phyloP scores from a whole-genome alignment of 2,329 filamentous ascomycete species.

The Phaeosphaeria sp. region DNA sequence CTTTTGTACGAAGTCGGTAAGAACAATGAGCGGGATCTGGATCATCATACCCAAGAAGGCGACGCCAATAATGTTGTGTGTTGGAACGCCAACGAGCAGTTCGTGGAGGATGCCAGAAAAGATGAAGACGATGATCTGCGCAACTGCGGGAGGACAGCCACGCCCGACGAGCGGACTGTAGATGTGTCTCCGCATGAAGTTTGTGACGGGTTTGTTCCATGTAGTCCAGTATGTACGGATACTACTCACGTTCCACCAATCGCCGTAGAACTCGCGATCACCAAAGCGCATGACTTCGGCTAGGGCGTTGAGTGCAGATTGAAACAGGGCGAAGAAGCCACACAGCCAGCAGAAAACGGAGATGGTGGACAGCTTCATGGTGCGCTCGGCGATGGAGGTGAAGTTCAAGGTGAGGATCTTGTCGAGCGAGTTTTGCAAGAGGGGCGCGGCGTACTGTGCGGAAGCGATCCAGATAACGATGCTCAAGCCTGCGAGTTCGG shows the following conservation, averaged over 20 bases:
- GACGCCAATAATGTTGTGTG: conserved; percentile 90
- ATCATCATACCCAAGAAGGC: conserved; percentile 94
- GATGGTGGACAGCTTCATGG: conserved; percentile 95
- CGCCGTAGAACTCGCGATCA: conserved; percentile 92
- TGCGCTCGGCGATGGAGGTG: conserved; percentile 80
- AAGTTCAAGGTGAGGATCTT: conserved; percentile 84
- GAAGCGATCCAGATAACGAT: conserved; percentile 95
- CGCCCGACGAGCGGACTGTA: conserved; percentile 87
- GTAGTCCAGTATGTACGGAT: conserved; percentile 90
- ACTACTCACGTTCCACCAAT: conserved; percentile 91
- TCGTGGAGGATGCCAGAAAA: conserved; percentile 92
- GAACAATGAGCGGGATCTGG: conserved; percentile 83
- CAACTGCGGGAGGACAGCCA: conserved; percentile 73
- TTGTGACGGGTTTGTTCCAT: conserved; percentile 98
- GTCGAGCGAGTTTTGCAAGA: conserved; percentile 86
- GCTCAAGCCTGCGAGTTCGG: conserved; percentile 77
- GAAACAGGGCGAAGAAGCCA: conserved; percentile 96
- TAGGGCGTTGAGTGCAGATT: conserved; percentile 87
- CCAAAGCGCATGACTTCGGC: conserved; percentile 90
- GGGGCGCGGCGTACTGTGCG: conserved; percentile 91
- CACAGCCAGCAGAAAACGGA: conserved; percentile 96
- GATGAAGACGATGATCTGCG: conserved; percentile 83
- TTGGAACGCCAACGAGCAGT: conserved; percentile 89
- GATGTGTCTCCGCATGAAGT: conserved; percentile 94
- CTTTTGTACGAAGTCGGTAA: conserved; percentile 81